phyloP scores from a whole-genome alignment of 352 stramenopile genomes.

The Pythium folliculosum region DNA sequence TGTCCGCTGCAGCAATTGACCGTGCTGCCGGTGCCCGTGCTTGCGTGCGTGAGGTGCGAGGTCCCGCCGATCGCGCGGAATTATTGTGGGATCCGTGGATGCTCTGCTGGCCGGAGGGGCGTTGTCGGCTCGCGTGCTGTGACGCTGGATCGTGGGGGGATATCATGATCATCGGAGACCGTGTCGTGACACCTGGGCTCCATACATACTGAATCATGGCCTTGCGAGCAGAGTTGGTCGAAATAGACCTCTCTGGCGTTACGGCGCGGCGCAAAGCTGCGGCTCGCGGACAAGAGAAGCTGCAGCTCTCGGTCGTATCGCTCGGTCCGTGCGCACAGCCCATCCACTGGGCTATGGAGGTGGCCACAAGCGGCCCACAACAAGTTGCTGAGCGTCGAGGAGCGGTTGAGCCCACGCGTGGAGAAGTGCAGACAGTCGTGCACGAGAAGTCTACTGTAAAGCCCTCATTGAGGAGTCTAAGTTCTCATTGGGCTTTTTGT shows the following conservation, averaged over 20 bases:
- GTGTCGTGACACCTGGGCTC: too few species aligned
- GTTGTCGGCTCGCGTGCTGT: not conserved
- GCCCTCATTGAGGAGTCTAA: too few species aligned
- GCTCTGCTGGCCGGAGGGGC: not conserved
- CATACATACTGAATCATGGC: not conserved
- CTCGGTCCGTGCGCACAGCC: not conserved
- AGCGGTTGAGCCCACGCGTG: not conserved
- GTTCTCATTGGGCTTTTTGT: too few species aligned
- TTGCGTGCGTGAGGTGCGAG: not conserved
- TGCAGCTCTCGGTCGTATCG: not conserved
- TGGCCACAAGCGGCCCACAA: not conserved
- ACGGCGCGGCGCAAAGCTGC: not conserved
- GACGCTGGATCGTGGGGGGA: not conserved
- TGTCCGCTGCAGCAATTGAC: not conserved
- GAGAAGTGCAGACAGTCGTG: not conserved
- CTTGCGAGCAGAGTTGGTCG: not conserved
- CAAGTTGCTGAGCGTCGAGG: not conserved
- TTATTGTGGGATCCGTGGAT: not conserved
- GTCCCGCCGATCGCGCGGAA: not conserved
- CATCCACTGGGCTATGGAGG: constrained; percentile 1
- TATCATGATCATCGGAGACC: not conserved
- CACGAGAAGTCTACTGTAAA: too few species aligned
- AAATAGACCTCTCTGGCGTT: not conserved
- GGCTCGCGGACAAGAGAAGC: not conserved
- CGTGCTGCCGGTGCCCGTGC: not conserved